Evolutionary conservation across 2,329 filamentous ascomycete genomes (phyloP).

Genomic region (Fusarium buharicum): DNA sequence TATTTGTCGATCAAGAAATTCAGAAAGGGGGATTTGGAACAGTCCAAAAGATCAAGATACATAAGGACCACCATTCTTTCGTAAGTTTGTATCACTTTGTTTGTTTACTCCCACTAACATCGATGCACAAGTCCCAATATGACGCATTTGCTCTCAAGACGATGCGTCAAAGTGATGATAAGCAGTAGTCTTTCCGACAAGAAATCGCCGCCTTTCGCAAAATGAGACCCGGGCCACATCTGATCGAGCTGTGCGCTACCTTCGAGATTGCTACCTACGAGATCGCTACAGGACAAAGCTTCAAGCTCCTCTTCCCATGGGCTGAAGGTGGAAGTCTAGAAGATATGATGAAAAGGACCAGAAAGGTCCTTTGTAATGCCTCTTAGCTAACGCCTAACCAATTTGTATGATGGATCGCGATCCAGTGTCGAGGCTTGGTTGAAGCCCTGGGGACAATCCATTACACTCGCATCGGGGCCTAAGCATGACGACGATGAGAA

Average conservation of each 20-base stretch:
- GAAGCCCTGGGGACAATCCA: background rate
- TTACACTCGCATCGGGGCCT: background rate
- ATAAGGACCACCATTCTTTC: background rate
- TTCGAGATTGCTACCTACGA: background rate
- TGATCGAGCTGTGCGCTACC: background rate
- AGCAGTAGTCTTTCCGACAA: background rate
- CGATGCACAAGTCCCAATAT: background rate
- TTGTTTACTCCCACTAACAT: no score
- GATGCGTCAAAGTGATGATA: background rate
- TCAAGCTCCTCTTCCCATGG: constrained; percentile 13
- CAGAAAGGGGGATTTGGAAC: background rate
- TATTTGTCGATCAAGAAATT: fast-evolving
- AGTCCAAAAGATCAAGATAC: background rate
- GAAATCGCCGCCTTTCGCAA: background rate
- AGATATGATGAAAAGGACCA: background rate
- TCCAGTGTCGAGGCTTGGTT: background rate
- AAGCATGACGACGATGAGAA: no score
- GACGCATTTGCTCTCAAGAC: constrained; percentile 1
- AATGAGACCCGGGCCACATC: background rate
- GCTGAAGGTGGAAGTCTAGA: background rate
- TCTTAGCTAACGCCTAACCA: fast-evolving
- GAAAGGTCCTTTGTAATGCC: background rate
- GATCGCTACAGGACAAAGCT: background rate
- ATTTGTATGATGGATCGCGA: background rate
- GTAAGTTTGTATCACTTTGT: background rate